Conservation (phyloP, 1,284 basidiomycete species). For the Puccinia novopanici region DNA sequence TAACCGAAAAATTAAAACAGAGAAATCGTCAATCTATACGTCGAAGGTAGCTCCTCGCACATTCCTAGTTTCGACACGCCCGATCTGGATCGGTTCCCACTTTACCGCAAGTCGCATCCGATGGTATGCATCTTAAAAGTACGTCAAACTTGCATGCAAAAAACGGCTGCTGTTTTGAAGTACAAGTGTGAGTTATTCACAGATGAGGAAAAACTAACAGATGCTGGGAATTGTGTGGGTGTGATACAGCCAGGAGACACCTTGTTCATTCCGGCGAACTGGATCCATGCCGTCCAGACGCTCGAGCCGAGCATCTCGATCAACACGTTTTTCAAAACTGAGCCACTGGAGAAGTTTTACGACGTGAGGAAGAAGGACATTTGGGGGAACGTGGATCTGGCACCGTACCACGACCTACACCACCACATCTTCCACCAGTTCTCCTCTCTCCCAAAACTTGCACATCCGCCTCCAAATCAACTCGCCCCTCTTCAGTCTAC, state of each 20-base stretch:
- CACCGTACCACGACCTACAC: constrained; percentile 5
- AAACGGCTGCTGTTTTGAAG: background rate
- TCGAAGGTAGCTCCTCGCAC: constrained; percentile 45
- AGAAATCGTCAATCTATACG: constrained; percentile 43
- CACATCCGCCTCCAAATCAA: background rate
- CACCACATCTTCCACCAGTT: background rate
- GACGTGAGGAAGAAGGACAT: constrained; percentile 21
- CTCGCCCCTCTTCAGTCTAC: background rate
- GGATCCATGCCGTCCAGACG: constrained; percentile 49
- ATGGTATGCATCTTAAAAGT: constrained; percentile 37
- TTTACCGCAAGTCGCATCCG: constrained; percentile 47
- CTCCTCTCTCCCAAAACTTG: background rate
- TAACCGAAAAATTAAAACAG: constrained; percentile 2
- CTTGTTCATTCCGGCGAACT: constrained; percentile 43
- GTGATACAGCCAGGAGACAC: constrained; percentile 39
- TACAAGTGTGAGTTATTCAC: background rate
- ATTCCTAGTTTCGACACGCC: constrained; percentile 45
- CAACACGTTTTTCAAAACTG: constrained; percentile 44
- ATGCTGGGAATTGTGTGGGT: background rate
- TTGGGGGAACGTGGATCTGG: constrained; percentile 46
- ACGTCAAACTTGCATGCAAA: background rate
- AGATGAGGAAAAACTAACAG: background rate
- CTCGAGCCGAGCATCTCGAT: constrained; percentile 43
- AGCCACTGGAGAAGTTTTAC: constrained; percentile 14
- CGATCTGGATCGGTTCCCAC: constrained; percentile 44